Evolutionary conservation across 352 stramenopile species (phyloP).

Genomic region (Aphanomyces cochlioides): DNA sequence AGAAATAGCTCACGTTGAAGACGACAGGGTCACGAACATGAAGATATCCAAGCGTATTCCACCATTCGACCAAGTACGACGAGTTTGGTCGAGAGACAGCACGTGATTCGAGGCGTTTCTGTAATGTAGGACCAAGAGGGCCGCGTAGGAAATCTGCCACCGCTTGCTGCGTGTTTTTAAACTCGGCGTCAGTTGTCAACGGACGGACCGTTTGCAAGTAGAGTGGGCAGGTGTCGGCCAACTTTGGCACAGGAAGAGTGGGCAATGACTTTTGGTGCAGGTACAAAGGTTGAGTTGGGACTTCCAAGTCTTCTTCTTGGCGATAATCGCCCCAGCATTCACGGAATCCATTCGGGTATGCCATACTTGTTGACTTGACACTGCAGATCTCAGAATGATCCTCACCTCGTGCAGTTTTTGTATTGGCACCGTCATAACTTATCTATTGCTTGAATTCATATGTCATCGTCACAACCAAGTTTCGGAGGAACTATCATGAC

Average conservation of each 20-base stretch:
- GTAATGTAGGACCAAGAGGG: conserved; percentile 69
- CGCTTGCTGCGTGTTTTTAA: conserved; percentile 61
- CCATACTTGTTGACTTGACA: conserved; percentile 23
- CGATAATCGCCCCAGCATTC: conserved; percentile 92
- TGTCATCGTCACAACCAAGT: too few species aligned
- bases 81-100: conserved; percentile 57
- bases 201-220: conserved; percentile 88
- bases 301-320: conserved; percentile 62
- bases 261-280: conserved; percentile 82
- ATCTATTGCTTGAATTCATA: too few species aligned
- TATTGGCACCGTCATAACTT: too few species aligned
- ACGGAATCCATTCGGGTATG: conserved; percentile 91
- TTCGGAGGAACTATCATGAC: too few species aligned
- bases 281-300: conserved; percentile 57
- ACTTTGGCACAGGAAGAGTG: conserved; percentile 84
- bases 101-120: conserved; percentile 59
- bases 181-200: conserved; percentile 70
- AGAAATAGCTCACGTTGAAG: conserved; percentile 90
- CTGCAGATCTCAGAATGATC: background rate
- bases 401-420: too few species aligned
- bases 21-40: conserved; percentile 74
- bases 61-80: conserved; percentile 72
- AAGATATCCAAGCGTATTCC: conserved; percentile 75
- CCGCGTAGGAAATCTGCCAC: conserved; percentile 64
- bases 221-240: conserved; percentile 85